Evolutionary conservation across 164 flowering plant species (phyloP).

Genomic region (Nelumbo lutea): DNA sequence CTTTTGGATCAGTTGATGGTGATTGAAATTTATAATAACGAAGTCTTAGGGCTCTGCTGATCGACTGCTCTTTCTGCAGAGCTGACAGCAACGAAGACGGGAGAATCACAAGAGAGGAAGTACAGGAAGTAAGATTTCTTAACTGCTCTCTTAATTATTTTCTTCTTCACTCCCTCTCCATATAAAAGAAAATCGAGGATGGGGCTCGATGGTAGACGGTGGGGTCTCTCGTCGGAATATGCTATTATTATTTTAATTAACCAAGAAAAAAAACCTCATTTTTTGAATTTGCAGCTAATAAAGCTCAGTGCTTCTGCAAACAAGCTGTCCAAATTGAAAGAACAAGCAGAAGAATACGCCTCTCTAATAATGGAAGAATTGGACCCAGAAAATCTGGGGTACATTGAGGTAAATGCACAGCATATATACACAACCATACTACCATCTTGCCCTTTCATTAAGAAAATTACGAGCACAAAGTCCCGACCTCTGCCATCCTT

Average conservation of each 20-base stretch:
- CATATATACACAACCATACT: too few species aligned
- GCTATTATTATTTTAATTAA: too few species aligned
- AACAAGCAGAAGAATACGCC: slow-evolving; percentile 86
- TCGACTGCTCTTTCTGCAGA: slow-evolving; percentile 34
- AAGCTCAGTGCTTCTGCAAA: slow-evolving; percentile 97
- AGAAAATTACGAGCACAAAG: too few species aligned
- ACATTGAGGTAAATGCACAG: slow-evolving; percentile 67
- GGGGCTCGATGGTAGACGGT: too few species aligned
- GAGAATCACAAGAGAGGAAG: slow-evolving; percentile 81
- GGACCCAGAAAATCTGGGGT: slow-evolving; percentile 84
- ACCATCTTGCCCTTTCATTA: too few species aligned
- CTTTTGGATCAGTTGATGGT: background rate
- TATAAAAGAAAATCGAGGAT: too few species aligned
- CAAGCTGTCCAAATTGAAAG: slow-evolving; percentile 76
- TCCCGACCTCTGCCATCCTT: too few species aligned
- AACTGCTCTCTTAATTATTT: background rate
- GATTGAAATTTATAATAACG: background rate
- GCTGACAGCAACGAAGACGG: slow-evolving; percentile 95
- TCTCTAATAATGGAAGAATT: slow-evolving; percentile 94
- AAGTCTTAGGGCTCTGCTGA: background rate
- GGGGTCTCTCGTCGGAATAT: too few species aligned
- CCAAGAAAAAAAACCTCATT: background rate
- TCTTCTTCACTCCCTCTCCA: background rate
- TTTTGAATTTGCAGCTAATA: slow-evolving; percentile 49
- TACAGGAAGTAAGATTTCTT: slow-evolving; percentile 59